Base-by-base conservation (phyloP, 2,329 filamentous ascomycete species). In the Scedosporium boydii region DNA sequence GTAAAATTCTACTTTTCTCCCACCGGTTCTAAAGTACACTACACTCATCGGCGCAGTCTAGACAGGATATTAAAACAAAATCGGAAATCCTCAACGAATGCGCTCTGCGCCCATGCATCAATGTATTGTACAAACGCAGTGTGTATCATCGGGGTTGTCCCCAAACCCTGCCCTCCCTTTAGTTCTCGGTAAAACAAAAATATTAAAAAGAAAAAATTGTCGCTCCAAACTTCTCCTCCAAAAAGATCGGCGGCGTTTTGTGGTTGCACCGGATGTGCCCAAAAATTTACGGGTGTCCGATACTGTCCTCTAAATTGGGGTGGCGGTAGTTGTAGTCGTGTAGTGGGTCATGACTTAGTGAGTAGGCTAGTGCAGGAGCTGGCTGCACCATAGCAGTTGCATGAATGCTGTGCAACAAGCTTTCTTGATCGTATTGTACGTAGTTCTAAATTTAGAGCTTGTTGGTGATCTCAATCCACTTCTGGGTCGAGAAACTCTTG, bases 401-500 rank as follows among this genome's bases (percentile, higher is more conserved):
- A 27, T 6, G 5, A 38, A 38, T 38, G 23, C 51, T 12, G 51
- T 55, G 51, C 51, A 55, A 38, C 34, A 38, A 12, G 21, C 23
- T 27, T 7, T 23, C 23, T 4, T 29, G 51, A 27, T 55, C 6
- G 48, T 61, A 57, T 27, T 23, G 48, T 57, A 27, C 48, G 44
- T 18, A 29, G 9, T 34, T 27, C n/a, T 14, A 9, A 21, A 29
- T 38, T 62, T 91, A 98, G 80, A 96, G 83, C 82, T 92, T 92
- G 74, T 93, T 92, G 77, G 86, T 87, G 70, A 98, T 87, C 87
- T 98, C 93, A 78, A 91, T 87, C 85, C 92, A 98, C 76, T 93
- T 93, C 75, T 93, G 91, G 65, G 95, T 99, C 77, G 90, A 96
- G 90, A 97, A 99, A 66, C 89, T 93, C 90, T 99, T 99, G 79